A percentile compares a stretch with the other conserved stretches of the same genome.
These are phyloP conservation scores for Cordia subcordata DNA, from an alignment of 257 asterid species.

Conservation along the genomic window DNA sequence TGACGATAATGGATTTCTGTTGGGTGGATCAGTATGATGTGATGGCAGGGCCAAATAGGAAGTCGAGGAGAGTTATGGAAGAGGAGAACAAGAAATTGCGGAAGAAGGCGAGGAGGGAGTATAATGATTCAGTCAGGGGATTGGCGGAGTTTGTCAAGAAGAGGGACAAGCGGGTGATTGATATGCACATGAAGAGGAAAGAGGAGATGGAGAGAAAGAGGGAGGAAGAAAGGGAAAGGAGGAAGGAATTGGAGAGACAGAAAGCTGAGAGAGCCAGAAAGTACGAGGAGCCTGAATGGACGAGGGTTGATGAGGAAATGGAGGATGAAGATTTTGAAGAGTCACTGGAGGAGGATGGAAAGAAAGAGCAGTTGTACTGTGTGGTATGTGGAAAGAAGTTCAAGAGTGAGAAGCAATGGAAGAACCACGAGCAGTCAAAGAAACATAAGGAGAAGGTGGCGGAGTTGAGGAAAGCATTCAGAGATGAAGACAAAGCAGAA, in stretches of 20 bases:
- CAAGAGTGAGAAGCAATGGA: conserved; percentile 96
- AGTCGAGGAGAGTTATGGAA: conserved; percentile 82
- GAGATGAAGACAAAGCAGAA: conserved; percentile 49
- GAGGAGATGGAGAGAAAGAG: conserved; percentile 82
- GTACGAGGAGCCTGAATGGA: conserved; percentile 88
- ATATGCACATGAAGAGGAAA: conserved; percentile 79
- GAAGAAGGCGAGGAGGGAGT: conserved; percentile 80
- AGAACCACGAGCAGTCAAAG: conserved; percentile 92
- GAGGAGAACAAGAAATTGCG: conserved; percentile 92
- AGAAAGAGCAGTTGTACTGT: conserved; percentile 69
- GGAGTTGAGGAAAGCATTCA: conserved; percentile 71
- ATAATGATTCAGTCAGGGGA: conserved; percentile 86
- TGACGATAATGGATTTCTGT: conserved; percentile 70
- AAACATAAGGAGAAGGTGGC: conserved; percentile 93
- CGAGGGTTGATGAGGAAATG: conserved; percentile 51
- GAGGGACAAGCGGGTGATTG: conserved; percentile 92
- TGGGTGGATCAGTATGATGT: conserved; percentile 89
- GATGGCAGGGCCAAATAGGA: conserved; percentile 80
- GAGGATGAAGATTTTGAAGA: conserved; percentile 59
- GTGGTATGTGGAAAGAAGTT: conserved; percentile 90
- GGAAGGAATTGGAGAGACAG: conserved; percentile 74
- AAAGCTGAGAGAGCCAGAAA: conserved; percentile 70
- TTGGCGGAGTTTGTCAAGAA: conserved; percentile 86
- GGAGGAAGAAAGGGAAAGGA: conserved; percentile 68
- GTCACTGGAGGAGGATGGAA: conserved; percentile 37